phyloP scores from a whole-genome alignment of 768 basidiomycete genomes.

The Coprinopsis cinerea region DNA sequence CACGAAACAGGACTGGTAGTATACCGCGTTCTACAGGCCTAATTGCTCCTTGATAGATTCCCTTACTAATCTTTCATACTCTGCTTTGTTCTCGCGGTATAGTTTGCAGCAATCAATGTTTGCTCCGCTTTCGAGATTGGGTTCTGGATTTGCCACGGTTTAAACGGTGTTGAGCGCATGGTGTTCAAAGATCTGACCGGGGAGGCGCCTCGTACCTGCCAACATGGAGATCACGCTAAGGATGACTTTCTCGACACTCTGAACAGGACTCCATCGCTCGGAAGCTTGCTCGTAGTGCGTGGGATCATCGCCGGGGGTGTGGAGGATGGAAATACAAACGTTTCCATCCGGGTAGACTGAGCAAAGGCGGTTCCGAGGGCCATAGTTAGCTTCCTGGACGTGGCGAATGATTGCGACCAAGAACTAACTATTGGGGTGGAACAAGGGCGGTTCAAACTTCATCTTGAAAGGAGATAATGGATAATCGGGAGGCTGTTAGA shows the following conservation, averaged over 20 bases:
- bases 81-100: conserved; percentile 81
- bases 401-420: background rate
- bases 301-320: conserved; percentile 89
- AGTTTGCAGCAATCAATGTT: conserved; percentile 98
- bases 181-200: background rate
- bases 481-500: conserved; percentile 77
- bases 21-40: conserved; percentile 38
- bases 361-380: conserved; percentile 1
- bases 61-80: conserved; percentile 85
- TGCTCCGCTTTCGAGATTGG: conserved; percentile 95
- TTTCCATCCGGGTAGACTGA: conserved; percentile 93
- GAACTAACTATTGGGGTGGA: conserved; percentile 92
- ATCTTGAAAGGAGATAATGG: conserved; percentile 99
- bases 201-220: conserved; percentile 54
- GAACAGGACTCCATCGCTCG: conserved; percentile 98
- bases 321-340: conserved; percentile 97
- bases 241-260: conserved; percentile 95
- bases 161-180: background rate
- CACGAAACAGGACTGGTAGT: background rate
- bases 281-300: conserved; percentile 93
- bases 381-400: background rate
- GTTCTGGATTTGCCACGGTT: conserved; percentile 51
- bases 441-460: conserved; percentile 95
- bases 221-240: conserved; percentile 97
- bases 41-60: conserved; percentile 82